Evolutionary conservation across 768 basidiomycete genomes (phyloP).

Genomic region (Boletus rubropictus): DNA sequence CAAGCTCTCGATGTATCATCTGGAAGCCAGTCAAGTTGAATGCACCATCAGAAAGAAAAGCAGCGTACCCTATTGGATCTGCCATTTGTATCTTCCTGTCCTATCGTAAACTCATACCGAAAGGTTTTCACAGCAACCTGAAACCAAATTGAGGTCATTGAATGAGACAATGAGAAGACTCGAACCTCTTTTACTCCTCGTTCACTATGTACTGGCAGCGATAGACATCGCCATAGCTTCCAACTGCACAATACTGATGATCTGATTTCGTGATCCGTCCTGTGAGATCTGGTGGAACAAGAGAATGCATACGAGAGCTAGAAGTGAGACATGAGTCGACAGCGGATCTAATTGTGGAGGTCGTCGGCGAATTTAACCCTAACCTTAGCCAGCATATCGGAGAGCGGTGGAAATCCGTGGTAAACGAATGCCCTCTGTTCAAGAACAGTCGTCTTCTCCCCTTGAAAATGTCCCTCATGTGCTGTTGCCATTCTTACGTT

Average conservation of each 20-base stretch:
- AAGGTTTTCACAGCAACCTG: slow-evolving; percentile 11
- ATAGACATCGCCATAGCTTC: slow-evolving; percentile 4
- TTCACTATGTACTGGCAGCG: slow-evolving; percentile 1
- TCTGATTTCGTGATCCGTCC: not conserved
- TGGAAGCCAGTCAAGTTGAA: not conserved
- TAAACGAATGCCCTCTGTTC: slow-evolving; percentile 26
- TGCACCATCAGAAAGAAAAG: not conserved
- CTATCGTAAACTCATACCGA: slow-evolving; percentile 7
- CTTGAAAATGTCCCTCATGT: slow-evolving; percentile 46
- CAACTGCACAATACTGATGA: slow-evolving; percentile 4
- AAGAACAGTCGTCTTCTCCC: slow-evolving; percentile 13
- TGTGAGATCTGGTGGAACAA: slow-evolving; percentile 3
- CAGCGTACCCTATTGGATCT: slow-evolving; percentile 1
- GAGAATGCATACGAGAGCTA: not conserved
- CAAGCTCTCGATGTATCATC: slow-evolving; percentile 13
- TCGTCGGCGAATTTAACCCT: not conserved
- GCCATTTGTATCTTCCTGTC: not conserved
- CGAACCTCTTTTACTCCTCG: not conserved
- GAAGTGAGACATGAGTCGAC: too few species aligned
- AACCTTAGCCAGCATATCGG: slow-evolving; percentile 6
- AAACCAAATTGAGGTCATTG: not conserved
- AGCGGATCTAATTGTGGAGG: too few species aligned
- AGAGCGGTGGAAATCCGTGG: not conserved
- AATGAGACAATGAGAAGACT: not conserved
- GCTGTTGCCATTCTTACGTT: slow-evolving; percentile 72